Conservation (phyloP, 306 rosid genomes). For the Cucurbita pepo region DNA sequence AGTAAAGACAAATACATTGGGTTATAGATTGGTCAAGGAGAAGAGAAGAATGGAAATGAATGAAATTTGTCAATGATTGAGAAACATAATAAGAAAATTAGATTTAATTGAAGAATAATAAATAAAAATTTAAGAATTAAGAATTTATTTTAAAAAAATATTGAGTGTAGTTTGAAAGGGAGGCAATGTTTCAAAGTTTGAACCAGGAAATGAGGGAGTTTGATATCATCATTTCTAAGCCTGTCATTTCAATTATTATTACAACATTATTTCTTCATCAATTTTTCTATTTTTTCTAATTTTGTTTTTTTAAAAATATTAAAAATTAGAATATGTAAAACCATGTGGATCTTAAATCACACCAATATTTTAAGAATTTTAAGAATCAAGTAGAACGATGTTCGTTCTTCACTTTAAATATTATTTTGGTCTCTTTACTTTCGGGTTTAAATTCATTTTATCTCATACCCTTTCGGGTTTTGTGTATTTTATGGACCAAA, state of each 20-base stretch:
- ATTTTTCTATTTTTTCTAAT: neutral
- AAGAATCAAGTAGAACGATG: neutral
- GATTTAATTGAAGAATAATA: conserved; percentile 21
- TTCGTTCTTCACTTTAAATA: no score
- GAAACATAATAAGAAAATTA: conserved; percentile 32
- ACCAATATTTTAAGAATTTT: no score
- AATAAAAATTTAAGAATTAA: conserved; percentile 10
- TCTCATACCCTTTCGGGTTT: neutral
- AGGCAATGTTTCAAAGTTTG: conserved; percentile 74
- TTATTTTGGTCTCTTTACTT: no score
- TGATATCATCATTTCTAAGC: conserved; percentile 1
- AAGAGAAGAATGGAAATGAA: conserved; percentile 16
- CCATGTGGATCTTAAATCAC: neutral
- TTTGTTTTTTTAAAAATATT: neutral
- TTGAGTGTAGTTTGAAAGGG: conserved; percentile 68
- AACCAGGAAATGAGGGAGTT: conserved; percentile 47
- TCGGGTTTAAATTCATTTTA: no score
- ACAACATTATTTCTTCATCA: neutral
- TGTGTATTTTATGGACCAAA: neutral
- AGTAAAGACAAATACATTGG: conserved; percentile 12
- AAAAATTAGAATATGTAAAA: neutral
- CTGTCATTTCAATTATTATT: neutral
- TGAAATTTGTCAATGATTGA: conserved; percentile 43
- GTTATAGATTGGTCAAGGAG: conserved; percentile 11
- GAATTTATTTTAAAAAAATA: conserved; percentile 3